Base-by-base conservation (phyloP, 163 green algal species). In the Chlamydomonas reinhardtii region DNA sequence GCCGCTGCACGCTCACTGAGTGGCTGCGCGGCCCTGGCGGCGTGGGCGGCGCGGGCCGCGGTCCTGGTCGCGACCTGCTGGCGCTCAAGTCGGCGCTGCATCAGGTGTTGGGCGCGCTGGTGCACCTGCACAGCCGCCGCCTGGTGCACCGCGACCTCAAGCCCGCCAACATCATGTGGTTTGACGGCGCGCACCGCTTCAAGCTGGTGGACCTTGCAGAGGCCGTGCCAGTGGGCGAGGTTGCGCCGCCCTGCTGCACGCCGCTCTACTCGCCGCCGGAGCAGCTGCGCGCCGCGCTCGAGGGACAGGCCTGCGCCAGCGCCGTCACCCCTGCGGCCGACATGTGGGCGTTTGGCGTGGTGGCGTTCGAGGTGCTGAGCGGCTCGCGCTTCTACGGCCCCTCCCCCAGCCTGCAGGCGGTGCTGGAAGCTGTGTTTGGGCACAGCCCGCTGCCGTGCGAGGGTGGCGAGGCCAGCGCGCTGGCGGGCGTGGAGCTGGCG, bases 121-220 rank as follows among this genome's bases (percentile, higher is more conserved):
- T 79, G 54, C 80, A 86, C 69, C 52, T 86, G 32, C 80, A 86
- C 56, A 54, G 54, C 15, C 34, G 54, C 34, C 27, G 80, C 25
- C 27, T 66, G 32, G 80, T 86, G 68, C 80, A 86, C 70, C 69
- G 80, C 4, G 80, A 86, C 29, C 56, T 86, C 56, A 86, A 86
- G 56, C 80, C 80, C 2, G 70, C 80, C 70, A 86, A 86, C 80
- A 86, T 86, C 69, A 86, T 86, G 80, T 86, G 80, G 80, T 86
- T 86, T 14, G 80, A 86, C 17, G 80, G 73, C 32, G 27, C 54
- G 27, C 80, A 86, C 54, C 80, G 80, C 52, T 86, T 86, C 56
- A 86, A 86, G 80, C 69, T 86, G 2, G 73, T 86, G 34, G 80
- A 86, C 59, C 70, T 86, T 20, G 80, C 80, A 1, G 80, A 86